Evolutionary conservation across 164 flowering plant genomes (phyloP), one percentile per base, ranked within the genome.

Genomic region (Litsea cubeba): DNA sequence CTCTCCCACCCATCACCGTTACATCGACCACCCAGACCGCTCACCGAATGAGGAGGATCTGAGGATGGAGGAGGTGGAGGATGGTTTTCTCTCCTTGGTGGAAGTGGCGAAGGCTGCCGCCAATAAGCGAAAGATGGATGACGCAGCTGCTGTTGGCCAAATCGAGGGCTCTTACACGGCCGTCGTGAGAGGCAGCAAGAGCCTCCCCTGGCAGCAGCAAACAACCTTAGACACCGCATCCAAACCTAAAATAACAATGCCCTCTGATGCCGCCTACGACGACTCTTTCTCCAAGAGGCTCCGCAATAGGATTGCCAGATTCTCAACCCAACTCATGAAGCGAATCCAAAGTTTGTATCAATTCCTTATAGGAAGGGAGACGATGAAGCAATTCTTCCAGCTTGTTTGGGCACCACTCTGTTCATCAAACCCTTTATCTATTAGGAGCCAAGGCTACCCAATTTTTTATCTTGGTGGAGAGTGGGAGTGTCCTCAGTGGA

Each of bases 401-500:
- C 0, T 28, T 28, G 4, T 28, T 28, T 28, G 30, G 2, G 3
- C 4, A 3, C 30, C 30, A 28, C 30, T 28, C 30, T 28, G 30
- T 28, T 28, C 30, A 28, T 28, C 30, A 28, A 28, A 28, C 30
- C 30, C 30, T 28, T 0, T 28, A 28, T 28, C 30, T 28, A 28
- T 28, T 28, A 28, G 30, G 30, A 28, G 30, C 30, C 4, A 2
- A 28, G 30, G 30, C 4, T 28, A 28, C 30, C 30, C 30, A 3
- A 28, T 28, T 28, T 28, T 28, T 28, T 3, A 28, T 28, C 30
- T 28, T 75, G 97, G 96, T 30, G 89, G 92, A 70, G 99, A 94
- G 83, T 95, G 99, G 98, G 97, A 95, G 76, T 95, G 99, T 80
- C 99, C 99, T 79, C 95, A 92, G 99, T 95, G 49, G n/a, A n/a